These are phyloP conservation scores for Monosporozyma yasuniensis DNA, from an alignment of 805 yeast species.

Conservation along the genomic window DNA sequence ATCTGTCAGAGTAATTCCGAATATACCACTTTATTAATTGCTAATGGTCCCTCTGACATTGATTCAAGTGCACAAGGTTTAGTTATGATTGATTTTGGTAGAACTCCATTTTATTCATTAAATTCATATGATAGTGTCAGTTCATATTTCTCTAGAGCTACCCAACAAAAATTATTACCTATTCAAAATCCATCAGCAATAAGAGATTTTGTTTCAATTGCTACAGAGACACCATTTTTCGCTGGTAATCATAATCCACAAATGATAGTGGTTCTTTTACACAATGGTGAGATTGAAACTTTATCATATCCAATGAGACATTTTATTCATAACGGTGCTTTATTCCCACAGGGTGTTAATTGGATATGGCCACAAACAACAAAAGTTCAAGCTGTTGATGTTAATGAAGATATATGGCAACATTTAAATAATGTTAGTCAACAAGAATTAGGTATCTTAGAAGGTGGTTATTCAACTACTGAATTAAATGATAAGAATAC, in stretches of 20 bases:
- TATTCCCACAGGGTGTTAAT: constrained; percentile 71
- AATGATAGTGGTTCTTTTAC: constrained; percentile 47
- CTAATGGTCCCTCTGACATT: constrained; percentile 46
- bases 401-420: constrained; percentile 61
- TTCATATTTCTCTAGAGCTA: constrained; percentile 56
- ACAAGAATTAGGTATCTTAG: constrained; percentile 39
- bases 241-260: constrained; percentile 72
- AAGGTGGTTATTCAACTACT: constrained; percentile 49
- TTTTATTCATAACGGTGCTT: constrained; percentile 40
- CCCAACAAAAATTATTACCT: constrained; percentile 47
- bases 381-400: constrained; percentile 42
- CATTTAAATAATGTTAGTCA: constrained; percentile 47
- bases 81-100: constrained; percentile 64
- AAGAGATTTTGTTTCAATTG: constrained; percentile 45
- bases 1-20: constrained; percentile 73
- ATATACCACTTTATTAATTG: constrained; percentile 59
- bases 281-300: constrained; percentile 57
- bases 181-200: constrained; percentile 40
- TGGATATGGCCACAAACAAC: constrained; percentile 72
- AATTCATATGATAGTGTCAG: constrained; percentile 82
- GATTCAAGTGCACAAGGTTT: constrained; percentile 36
- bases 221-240: constrained; percentile 63
- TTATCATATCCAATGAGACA: constrained; percentile 49
- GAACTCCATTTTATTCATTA: constrained; percentile 66
- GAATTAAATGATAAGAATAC: constrained; percentile 37